A percentile compares a stretch with the other conserved stretches of the same genome.
Conservation (phyloP, 441 rosid species). For the Gossypium davidsonii region DNA sequence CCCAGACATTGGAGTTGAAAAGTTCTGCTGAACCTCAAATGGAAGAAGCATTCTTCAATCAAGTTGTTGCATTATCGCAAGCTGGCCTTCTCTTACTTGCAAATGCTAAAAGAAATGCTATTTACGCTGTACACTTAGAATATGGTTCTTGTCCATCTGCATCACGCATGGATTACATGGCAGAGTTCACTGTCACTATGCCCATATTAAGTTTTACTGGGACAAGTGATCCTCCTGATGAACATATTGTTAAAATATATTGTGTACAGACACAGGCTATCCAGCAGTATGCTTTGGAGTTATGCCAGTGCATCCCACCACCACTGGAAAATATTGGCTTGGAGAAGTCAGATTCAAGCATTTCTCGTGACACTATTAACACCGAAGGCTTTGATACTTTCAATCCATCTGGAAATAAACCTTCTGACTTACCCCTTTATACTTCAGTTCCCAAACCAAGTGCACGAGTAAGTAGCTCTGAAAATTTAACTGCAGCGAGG, state of each 20-base stretch:
- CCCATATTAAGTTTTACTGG: conserved; percentile 90
- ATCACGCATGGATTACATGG: conserved; percentile 73
- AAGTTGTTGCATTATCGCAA: conserved; percentile 8
- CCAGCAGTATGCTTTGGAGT: conserved; percentile 85
- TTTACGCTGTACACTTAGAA: conserved; percentile 78
- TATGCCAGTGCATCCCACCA: conserved; percentile 71
- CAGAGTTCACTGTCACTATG: conserved; percentile 85
- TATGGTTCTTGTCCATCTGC: conserved; percentile 72
- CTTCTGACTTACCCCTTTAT: conserved; percentile 31
- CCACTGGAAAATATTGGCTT: conserved; percentile 46
- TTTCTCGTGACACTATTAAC: conserved; percentile 32
- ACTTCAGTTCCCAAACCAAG: conserved; percentile 33
- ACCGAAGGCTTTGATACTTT: conserved; percentile 33
- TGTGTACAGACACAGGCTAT: conserved; percentile 92
- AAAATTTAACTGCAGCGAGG: conserved; percentile 18
- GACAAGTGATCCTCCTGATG: conserved; percentile 58
- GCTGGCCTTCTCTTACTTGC: conserved; percentile 42
- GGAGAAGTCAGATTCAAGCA: conserved; percentile 51
- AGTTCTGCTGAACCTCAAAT: conserved; percentile 54
- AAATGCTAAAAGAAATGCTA: conserved; percentile 85
- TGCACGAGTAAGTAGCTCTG: conserved; percentile 27
- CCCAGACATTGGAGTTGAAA: conserved; percentile 68
- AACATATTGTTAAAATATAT: conserved; percentile 62
- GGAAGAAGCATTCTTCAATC: conserved; percentile 65
- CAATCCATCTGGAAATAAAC: conserved; percentile 32